Conservation (phyloP, 2,329 filamentous ascomycete species). For the Trichophyton rubrum region DNA sequence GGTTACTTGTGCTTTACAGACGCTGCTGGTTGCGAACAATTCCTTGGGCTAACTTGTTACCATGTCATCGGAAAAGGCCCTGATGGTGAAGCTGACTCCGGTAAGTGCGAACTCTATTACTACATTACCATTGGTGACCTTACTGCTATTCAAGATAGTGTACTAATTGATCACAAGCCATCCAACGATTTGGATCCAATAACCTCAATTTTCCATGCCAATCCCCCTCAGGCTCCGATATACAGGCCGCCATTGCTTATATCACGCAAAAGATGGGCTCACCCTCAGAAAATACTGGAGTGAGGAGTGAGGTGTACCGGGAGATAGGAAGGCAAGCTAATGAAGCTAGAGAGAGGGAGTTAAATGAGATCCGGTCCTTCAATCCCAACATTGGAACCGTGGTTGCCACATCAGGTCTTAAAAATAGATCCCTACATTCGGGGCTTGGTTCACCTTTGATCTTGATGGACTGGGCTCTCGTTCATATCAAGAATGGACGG, state of each 20-base stretch:
- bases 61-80: neutral
- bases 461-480: neutral
- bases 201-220: neutral
- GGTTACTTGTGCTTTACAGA: neutral
- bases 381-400: conserved; percentile 2
- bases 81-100: neutral
- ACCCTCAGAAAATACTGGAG: neutral
- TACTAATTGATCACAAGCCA: neutral
- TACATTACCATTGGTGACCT: too few species aligned
- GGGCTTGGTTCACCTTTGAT: neutral
- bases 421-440: neutral
- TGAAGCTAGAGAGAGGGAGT: neutral
- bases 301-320: neutral
- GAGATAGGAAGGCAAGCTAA: neutral
- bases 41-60: conserved; percentile 6
- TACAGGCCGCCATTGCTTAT: neutral
- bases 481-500: neutral
- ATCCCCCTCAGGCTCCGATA: neutral
- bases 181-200: neutral
- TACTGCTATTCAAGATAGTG: too few species aligned
- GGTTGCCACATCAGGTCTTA: neutral
- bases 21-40: neutral
- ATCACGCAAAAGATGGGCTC: neutral
- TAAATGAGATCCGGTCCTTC: neutral
- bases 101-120: neutral